Evolutionary conservation across 768 basidiomycete genomes (phyloP), one percentile per base, ranked within the genome.

Genomic region (Chalciporus pseudorubinellus): DNA sequence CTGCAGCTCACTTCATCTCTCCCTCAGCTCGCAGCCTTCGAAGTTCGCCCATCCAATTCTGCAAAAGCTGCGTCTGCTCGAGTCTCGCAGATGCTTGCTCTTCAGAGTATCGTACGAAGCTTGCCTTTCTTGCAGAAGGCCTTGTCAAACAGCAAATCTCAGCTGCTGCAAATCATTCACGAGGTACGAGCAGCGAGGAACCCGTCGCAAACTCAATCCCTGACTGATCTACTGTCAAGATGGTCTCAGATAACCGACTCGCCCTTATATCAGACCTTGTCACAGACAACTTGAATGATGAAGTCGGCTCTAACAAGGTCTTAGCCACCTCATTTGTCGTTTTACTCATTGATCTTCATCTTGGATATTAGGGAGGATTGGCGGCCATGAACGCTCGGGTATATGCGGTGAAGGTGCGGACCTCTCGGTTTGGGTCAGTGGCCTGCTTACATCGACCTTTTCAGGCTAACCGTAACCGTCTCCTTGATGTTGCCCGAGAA

Each of bases 401-500:
- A 20, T 99, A 93, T 69, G 95, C 95, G 2, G 88, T 98, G 51
- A 90, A 84, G 66, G 85, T 82, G 45, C 46, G 43, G 41, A 0
- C 2, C 19, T 19, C 13, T 6, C 11, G 0, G 18, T 18, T 18
- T 18, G 3, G 7, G 13, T 36, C 10, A 22, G 44, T 18, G 29
- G 43, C 55, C 36, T 28, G 3, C 16, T 26, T 11, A 29, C 29
- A 21, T 39, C 28, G 28, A 24, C 34, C 26, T 33, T 39, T 44
- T 7, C 41, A 87, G 80, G 88, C 91, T 3, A 88, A 89, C 53
- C 80, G 78, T 61, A 90, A 92, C 58, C 82, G 82, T 24, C 75
- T 95, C 10, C 84, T 99, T 26, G 95, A 98, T 57, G 92, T 98
- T 7, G 97, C 95, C 2, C 81, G 97, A 3, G 92, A 92, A 66